Evolutionary conservation across 441 rosid species (phyloP).

Genomic region (Pelargonium fulgidum): DNA sequence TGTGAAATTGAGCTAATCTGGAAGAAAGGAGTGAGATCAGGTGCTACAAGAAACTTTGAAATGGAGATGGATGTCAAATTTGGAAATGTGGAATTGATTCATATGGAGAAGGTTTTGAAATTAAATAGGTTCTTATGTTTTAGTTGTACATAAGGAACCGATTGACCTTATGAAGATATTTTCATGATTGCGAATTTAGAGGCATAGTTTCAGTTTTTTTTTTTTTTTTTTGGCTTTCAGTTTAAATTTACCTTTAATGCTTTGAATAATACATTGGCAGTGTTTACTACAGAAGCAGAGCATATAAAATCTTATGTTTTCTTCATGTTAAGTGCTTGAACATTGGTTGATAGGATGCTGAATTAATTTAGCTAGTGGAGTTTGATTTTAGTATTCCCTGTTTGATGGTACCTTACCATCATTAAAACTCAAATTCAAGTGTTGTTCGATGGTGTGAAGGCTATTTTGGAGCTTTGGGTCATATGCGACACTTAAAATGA

Average conservation of each 20-base stretch:
- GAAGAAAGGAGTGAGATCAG: neutral
- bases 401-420: neutral
- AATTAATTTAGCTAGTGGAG: neutral
- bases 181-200: neutral
- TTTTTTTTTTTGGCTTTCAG: neutral
- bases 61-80: neutral
- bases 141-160: neutral
- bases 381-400: neutral
- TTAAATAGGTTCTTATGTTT: neutral
- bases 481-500: neutral
- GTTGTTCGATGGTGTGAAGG: neutral
- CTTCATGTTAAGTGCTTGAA: neutral
- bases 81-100: neutral
- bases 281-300: neutral
- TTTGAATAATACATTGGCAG: neutral
- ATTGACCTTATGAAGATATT: neutral
- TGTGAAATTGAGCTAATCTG: neutral
- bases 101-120: neutral
- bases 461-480: neutral
- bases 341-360: neutral
- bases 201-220: neutral
- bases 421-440: neutral
- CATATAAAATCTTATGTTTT: neutral
- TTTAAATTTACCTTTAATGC: neutral
- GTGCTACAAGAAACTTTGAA: conserved; percentile 2